A percentile compares a stretch with the other conserved stretches of the same genome.
These are phyloP conservation scores for Magnolia officinalis DNA, from an alignment of 164 flowering plant species.

Conservation along the genomic window DNA sequence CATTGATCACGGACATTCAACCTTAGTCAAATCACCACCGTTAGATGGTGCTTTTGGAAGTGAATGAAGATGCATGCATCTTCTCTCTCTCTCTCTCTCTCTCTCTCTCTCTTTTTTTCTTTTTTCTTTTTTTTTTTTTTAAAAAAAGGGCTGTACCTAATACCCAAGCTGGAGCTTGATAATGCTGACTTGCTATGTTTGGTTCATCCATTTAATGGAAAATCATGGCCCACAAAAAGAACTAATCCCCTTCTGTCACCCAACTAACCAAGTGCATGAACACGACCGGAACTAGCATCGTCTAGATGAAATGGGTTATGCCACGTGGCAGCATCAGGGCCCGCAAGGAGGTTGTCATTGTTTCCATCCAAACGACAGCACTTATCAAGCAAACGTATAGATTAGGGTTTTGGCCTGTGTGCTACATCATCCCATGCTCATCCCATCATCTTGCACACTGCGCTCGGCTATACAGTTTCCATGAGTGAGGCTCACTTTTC, in stretches of 20 bases:
- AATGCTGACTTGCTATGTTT: slow-evolving; percentile 1
- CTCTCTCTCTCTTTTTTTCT: no score
- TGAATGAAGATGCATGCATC: not conserved
- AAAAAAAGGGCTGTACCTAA: not conserved
- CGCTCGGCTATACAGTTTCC: no score
- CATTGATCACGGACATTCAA: no score
- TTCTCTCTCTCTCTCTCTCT: no score
- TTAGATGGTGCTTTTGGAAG: not conserved
- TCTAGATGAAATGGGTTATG: not conserved
- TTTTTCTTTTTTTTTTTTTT: no score
- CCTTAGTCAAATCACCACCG: not conserved
- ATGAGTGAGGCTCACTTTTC: not conserved
- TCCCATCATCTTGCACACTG: no score
- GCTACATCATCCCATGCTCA: no score
- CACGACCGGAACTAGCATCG: not conserved
- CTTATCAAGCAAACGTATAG: slow-evolving; percentile 1
- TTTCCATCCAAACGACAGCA: slow-evolving; percentile 9
- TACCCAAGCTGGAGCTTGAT: not conserved
- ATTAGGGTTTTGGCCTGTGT: not conserved
- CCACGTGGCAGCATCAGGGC: slow-evolving; percentile 5
- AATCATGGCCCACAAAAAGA: not conserved
- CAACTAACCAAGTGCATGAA: slow-evolving; percentile 10
- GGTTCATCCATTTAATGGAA: not conserved
- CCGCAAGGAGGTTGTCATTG: not conserved
- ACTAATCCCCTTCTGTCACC: not conserved